Evolutionary conservation across 78 protist genomes (phyloP).

Genomic region (Emiliania huxleyi): DNA sequence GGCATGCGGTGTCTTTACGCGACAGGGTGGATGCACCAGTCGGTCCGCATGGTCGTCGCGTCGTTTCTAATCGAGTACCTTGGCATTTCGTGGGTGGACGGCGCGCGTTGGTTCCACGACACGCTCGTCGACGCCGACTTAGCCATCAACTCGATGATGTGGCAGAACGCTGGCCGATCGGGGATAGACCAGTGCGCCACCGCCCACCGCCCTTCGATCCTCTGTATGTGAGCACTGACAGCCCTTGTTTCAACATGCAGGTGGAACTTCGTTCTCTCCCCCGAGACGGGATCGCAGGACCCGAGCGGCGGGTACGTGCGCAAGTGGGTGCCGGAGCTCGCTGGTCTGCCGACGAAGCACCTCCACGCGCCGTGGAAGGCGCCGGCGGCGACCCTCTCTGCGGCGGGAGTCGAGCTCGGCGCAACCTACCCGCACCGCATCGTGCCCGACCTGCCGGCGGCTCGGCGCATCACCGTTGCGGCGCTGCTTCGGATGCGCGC

Average conservation of each 20-base stretch:
- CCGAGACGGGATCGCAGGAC: neutral
- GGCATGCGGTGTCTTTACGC: constrained; percentile 15
- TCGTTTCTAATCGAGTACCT: constrained; percentile 7
- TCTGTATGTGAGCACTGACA: too few relatives aligned
- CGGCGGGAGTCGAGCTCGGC: constrained; percentile 34
- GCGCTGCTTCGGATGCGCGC: neutral
- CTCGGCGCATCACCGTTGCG: neutral
- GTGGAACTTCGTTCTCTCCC: neutral
- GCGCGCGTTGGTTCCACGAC: constrained; percentile 6
- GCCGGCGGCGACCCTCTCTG: neutral
- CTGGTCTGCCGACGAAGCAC: neutral
- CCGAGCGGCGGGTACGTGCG: neutral
- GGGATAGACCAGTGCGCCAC: constrained; percentile 35
- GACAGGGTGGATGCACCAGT: constrained; percentile 23
- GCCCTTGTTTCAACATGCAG: too few relatives aligned
- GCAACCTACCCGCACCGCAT: constrained; percentile 28
- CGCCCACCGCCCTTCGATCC: too few relatives aligned
- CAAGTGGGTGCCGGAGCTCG: neutral
- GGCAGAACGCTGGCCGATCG: constrained; percentile 5
- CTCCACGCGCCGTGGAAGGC: constrained; percentile 44
- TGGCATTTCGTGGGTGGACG: neutral
- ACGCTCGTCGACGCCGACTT: constrained; percentile 24
- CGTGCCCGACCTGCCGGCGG: neutral
- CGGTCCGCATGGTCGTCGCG: constrained; percentile 15
- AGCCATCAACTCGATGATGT: constrained; percentile 15